Percentiles rank a stretch among this genome's conserved stretches.
Conservation (phyloP, 768 basidiomycete species). For the Kwoniella shandongensis region DNA sequence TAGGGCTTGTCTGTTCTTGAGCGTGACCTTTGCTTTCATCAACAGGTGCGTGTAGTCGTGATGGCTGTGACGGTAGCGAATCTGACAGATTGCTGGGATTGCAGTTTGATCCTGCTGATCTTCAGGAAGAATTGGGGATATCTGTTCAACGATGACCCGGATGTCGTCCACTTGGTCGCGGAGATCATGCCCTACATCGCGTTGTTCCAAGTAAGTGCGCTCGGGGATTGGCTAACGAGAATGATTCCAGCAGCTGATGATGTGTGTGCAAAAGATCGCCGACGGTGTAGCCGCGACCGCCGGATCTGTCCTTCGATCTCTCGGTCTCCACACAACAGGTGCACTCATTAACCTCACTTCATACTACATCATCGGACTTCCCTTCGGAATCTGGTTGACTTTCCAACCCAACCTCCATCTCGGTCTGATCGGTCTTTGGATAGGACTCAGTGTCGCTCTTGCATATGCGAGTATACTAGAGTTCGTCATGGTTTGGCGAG, state of each 20-base stretch:
- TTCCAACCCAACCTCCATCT: conserved; percentile 66
- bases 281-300: conserved; percentile 72
- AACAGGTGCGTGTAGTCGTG: conserved; percentile 61
- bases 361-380: conserved; percentile 81
- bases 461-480: conserved; percentile 37
- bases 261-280: conserved; percentile 62
- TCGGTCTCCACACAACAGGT: conserved; percentile 73
- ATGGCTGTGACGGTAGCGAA: conserved; percentile 6
- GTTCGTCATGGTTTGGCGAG: conserved; percentile 41
- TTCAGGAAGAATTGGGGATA: conserved; percentile 70
- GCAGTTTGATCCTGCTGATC: conserved; percentile 32
- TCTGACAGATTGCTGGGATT: background rate
- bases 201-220: conserved; percentile 55
- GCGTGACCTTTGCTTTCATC: conserved; percentile 64
- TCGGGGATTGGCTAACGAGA: too few relatives aligned
- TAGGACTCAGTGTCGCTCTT: conserved; percentile 61
- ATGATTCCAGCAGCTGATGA: background rate
- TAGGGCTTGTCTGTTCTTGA: conserved; percentile 66
- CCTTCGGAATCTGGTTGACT: conserved; percentile 65
- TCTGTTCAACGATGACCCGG: conserved; percentile 70
- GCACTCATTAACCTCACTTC: conserved; percentile 77
- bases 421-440: conserved; percentile 76
- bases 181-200: conserved; percentile 70
- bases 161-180: conserved; percentile 64
- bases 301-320: conserved; percentile 75